A percentile compares a stretch with the other conserved stretches of the same genome.
phyloP scores from a whole-genome alignment of 2,329 filamentous ascomycete genomes.

The Endothia cerciana region DNA sequence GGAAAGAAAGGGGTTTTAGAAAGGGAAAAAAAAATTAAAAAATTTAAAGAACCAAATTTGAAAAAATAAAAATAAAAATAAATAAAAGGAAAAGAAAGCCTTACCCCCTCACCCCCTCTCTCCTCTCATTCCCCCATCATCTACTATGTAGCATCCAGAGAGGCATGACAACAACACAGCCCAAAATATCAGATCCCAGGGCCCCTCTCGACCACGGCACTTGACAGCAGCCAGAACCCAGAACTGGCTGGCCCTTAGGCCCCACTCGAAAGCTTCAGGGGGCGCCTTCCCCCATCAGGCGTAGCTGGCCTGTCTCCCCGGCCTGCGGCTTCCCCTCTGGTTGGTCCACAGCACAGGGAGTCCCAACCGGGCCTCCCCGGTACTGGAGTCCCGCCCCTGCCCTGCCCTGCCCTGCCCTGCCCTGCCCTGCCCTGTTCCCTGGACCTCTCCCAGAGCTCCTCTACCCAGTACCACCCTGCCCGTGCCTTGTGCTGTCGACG shows the following conservation, averaged over 20 bases:
- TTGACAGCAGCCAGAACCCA: not conserved
- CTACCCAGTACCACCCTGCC: not conserved
- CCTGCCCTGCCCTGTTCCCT: not conserved
- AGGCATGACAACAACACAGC: too few relatives aligned
- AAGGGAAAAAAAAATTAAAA: not conserved
- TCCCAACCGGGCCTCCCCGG: too few relatives aligned
- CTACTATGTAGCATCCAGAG: too few relatives aligned
- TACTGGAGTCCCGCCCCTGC: not conserved
- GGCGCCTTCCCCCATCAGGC: conserved; percentile 6
- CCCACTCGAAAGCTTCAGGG: not conserved
- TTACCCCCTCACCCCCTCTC: not conserved
- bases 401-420: not conserved
- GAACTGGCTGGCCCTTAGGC: not conserved
- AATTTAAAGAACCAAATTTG: not conserved
- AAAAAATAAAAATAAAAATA: not conserved
- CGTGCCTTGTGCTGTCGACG: not conserved
- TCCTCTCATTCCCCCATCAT: not conserved
- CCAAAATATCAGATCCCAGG: too few relatives aligned
- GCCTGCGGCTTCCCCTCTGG: not conserved
- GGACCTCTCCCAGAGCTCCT: not conserved
- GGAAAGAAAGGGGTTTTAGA: too few relatives aligned
- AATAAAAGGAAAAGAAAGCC: not conserved
- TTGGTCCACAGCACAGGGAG: not conserved
- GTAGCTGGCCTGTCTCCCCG: not conserved
- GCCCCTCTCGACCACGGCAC: too few relatives aligned